Evolutionary conservation across 2,329 filamentous ascomycete species (phyloP), one percentile per base, ranked within the genome.

Genomic region (Mariannaea sp.): DNA sequence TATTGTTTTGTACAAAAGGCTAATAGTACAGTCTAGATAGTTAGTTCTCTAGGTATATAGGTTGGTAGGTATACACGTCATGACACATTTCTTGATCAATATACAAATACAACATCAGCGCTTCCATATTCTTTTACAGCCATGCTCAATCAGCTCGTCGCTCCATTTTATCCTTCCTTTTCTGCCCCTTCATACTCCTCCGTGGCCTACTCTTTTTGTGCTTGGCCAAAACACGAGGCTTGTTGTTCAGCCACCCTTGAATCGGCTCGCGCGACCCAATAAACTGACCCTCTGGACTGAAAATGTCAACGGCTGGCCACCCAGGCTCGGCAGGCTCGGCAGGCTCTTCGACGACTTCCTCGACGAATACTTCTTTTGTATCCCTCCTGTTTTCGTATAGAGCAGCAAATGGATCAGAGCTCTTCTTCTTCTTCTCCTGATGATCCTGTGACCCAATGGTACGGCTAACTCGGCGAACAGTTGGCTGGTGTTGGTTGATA

Each of bases 271-370:
- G 78, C 8, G 76, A 74, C 1, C 80, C 87, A 24, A 97, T 77
- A 62, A 89, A 94, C 64, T 84, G 86, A n/a, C 94, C 94, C 53
- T 91, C 81, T 0, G 94, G 94, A 22, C 83, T 89, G 66, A 88
- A 97, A 0, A 97, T 84, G 61, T 97, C 92, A 6, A 99, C 81
- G 8, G 85, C 77, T 0, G 91, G 91, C 77, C 84, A 85, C 17
- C 75, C 71, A 1, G 70, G 69, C 61, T 77, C 71, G 17, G 49
- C 71, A 1, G 70, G 69, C 61, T 77, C 71, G 17, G 49, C 59
- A 46, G 55, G 38, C 41, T 55, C 46, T 5, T 57, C 51, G 12
- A 51, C 59, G 46, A 56, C 40, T 35, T 55, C 51, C 44, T 54
- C 49, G 3, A 45, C 49, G 20, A 35, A 30, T 1, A 38, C 48